Conservation (phyloP, 805 yeast species). For the Wickerhamomyces ciferrii region DNA sequence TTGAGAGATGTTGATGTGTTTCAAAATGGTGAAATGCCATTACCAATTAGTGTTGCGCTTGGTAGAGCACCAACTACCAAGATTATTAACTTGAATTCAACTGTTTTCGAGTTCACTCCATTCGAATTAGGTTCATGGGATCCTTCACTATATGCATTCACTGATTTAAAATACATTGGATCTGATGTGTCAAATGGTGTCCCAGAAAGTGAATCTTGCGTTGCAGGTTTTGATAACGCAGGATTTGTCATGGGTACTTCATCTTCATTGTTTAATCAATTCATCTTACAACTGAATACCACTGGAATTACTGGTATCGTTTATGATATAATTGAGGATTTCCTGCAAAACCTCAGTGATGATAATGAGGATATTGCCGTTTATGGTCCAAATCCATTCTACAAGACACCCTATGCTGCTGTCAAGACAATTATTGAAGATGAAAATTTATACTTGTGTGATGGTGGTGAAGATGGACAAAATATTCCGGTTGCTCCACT, state of each 20-base stretch:
- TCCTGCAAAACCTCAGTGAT: slow-evolving; percentile 41
- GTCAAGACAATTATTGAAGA: slow-evolving; percentile 32
- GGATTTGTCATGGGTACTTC: slow-evolving; percentile 84
- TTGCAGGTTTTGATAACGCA: slow-evolving; percentile 71
- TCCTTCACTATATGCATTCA: slow-evolving; percentile 59
- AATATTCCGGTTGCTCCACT: slow-evolving; percentile 62
- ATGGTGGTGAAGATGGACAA: slow-evolving; percentile 69
- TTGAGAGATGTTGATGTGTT: slow-evolving; percentile 59
- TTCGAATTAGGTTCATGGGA: slow-evolving; percentile 88
- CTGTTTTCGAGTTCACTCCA: slow-evolving; percentile 60
- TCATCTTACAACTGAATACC: slow-evolving; percentile 51
- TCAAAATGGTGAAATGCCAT: slow-evolving; percentile 60
- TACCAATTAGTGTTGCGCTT: slow-evolving; percentile 61
- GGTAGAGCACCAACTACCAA: slow-evolving; percentile 60
- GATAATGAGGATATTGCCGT: slow-evolving; percentile 65
- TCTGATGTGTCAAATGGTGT: slow-evolving; percentile 56
- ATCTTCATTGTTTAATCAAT: slow-evolving; percentile 71
- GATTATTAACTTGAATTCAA: slow-evolving; percentile 59
- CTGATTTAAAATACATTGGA: slow-evolving; percentile 67
- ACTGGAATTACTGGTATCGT: slow-evolving; percentile 44
- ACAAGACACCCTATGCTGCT: slow-evolving; percentile 33
- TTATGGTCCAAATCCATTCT: slow-evolving; percentile 70
- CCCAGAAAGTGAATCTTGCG: slow-evolving; percentile 45
- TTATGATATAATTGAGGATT: slow-evolving; percentile 36
- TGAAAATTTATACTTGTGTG: slow-evolving; percentile 48